A percentile compares a stretch with the other conserved stretches of the same genome.
These are phyloP conservation scores for Globisporangium cystogenes DNA, from an alignment of 352 stramenopile genomes.

Conservation along the genomic window DNA sequence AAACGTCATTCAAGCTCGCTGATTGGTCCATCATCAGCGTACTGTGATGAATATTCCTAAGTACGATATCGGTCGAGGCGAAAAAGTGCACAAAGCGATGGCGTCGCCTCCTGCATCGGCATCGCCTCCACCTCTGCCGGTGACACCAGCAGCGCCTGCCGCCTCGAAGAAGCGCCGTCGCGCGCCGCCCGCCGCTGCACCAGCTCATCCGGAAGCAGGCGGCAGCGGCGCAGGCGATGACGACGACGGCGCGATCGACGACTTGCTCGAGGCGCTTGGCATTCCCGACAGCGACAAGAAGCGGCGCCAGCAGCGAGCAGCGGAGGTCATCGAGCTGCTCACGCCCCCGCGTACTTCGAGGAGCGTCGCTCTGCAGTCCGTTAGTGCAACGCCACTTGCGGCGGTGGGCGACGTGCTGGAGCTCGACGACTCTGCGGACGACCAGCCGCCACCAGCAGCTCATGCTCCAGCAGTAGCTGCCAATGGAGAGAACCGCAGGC, in stretches of 20 bases:
- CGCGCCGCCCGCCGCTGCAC: not conserved
- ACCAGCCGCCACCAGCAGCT: no score
- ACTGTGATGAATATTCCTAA: no score
- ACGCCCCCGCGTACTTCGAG: conserved; percentile 19
- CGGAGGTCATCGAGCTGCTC: conserved; percentile 38
- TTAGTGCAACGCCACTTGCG: not conserved
- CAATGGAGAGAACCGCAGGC: conserved; percentile 2
- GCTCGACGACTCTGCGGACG: not conserved
- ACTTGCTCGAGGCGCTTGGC: conserved; percentile 12
- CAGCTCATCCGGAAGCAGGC: not conserved
- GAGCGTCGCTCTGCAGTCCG: not conserved
- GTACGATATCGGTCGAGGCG: no score
- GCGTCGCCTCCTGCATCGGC: not conserved
- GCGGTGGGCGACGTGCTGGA: conserved; percentile 2
- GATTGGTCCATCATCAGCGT: no score
- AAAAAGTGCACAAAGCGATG: no score
- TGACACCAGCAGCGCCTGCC: not conserved
- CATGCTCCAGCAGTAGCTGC: no score
- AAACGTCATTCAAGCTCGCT: no score
- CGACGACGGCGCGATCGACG: conserved; percentile 11
- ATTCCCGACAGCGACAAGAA: conserved; percentile 17
- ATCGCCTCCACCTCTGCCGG: not conserved
- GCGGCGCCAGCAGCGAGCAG: not conserved
- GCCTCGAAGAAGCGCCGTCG: conserved; percentile 7
- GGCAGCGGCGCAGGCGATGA: conserved; percentile 3